phyloP scores from a whole-genome alignment of 768 basidiomycete genomes.

The Serendipita indica region DNA sequence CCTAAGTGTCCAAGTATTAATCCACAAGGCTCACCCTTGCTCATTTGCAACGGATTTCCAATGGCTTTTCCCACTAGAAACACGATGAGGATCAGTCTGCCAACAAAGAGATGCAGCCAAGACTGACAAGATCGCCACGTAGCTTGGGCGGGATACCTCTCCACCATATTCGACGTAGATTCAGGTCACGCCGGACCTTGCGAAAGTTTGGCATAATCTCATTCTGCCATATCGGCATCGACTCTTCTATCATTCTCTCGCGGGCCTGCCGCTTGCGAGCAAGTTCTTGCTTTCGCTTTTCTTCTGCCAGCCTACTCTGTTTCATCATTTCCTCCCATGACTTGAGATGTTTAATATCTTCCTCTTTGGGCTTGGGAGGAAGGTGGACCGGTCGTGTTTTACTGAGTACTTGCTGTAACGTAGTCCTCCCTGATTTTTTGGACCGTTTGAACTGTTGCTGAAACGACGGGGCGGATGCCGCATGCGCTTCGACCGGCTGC shows the following conservation, averaged over 20 bases:
- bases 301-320: conserved; percentile 61
- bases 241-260: conserved; percentile 56
- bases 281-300: conserved; percentile 47
- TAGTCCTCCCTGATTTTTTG: conserved; percentile 27
- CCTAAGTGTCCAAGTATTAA: neutral
- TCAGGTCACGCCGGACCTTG: conserved; percentile 48
- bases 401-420: conserved; percentile 65
- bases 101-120: no score
- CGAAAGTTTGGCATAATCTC: conserved; percentile 75
- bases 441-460: conserved; percentile 26
- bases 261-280: conserved; percentile 47
- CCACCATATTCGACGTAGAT: conserved; percentile 71
- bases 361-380: conserved; percentile 65
- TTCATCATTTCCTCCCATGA: conserved; percentile 87
- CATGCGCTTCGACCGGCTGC: conserved; percentile 1
- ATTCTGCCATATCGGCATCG: conserved; percentile 59
- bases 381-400: conserved; percentile 71
- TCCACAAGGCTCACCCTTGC: conserved; percentile 43
- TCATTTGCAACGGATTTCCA: conserved; percentile 67
- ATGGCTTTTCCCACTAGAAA: conserved; percentile 88
- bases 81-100: no score
- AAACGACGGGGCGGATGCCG: neutral
- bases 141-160: conserved; percentile 71
- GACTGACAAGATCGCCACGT: conserved; percentile 55
- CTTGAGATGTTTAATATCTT: conserved; percentile 70